Evolutionary conservation across 495 filamentous ascomycete genomes (phyloP).

Genomic region (Daldinia vernicosa): DNA sequence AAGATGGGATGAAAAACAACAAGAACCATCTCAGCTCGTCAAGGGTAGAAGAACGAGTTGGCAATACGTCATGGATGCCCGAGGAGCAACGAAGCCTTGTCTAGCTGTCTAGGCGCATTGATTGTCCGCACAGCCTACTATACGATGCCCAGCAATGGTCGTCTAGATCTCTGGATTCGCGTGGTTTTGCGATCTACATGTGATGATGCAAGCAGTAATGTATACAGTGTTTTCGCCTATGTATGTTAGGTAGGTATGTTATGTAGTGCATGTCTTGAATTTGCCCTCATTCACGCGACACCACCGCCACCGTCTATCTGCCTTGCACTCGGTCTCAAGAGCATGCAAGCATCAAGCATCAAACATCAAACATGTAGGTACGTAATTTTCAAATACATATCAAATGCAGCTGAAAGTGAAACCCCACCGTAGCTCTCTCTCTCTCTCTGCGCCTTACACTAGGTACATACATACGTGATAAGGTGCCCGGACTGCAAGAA

Average conservation of each 20-base stretch:
- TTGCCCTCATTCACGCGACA: slow-evolving; percentile 36
- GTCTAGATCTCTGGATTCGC: slow-evolving; percentile 25
- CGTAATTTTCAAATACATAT: not conserved
- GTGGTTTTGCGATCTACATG: slow-evolving; percentile 32
- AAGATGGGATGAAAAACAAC: slow-evolving; percentile 26
- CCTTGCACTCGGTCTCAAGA: slow-evolving; percentile 4
- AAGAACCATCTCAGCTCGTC: slow-evolving; percentile 31
- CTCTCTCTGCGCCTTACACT: too few relatives aligned
- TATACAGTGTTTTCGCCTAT: not conserved
- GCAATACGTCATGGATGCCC: slow-evolving; percentile 30
- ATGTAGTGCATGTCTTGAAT: not conserved
- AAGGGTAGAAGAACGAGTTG: slow-evolving; percentile 18
- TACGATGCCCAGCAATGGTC: slow-evolving; percentile 1
- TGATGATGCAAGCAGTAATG: slow-evolving; percentile 18
- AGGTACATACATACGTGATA: too few relatives aligned
- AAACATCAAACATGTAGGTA: not conserved
- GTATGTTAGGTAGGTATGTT: not conserved
- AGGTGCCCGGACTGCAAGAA: not conserved
- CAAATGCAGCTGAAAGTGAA: slow-evolving; percentile 31
- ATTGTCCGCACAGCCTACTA: slow-evolving; percentile 24
- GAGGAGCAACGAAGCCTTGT: slow-evolving; percentile 5
- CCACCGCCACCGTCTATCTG: slow-evolving; percentile 12
- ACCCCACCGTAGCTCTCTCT: not conserved
- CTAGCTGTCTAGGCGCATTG: slow-evolving; percentile 8
- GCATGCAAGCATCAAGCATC: not conserved